Evolutionary conservation across 768 basidiomycete genomes (phyloP).

Genomic region (Suillus placidus): DNA sequence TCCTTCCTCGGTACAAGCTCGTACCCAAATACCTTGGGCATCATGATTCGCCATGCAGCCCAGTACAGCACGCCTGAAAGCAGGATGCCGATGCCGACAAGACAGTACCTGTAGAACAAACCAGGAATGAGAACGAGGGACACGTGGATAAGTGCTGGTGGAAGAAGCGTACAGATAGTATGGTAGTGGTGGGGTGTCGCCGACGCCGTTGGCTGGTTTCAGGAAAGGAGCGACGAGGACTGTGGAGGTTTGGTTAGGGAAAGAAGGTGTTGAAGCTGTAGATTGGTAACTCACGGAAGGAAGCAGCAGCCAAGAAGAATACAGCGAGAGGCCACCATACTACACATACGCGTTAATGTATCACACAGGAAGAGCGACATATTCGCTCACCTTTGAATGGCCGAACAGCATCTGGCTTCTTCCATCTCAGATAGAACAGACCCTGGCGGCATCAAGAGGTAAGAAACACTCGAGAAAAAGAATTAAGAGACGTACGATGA

Average conservation of each 20-base stretch:
- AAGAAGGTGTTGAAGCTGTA: fast-evolving
- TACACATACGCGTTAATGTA: conserved; percentile 15
- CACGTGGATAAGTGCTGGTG: neutral
- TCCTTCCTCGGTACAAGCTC: conserved; percentile 52
- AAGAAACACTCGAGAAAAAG: too few relatives aligned
- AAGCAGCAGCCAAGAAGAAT: conserved; percentile 54
- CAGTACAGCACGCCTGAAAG: conserved; percentile 52
- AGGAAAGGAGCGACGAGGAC: conserved; percentile 61
- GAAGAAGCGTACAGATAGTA: conserved; percentile 48
- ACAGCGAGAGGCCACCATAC: conserved; percentile 60
- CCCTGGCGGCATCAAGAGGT: conserved; percentile 35
- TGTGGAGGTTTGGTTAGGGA: conserved; percentile 15
- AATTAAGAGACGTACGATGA: conserved; percentile 42
- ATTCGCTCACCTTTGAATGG: conserved; percentile 53
- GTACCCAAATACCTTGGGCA: conserved; percentile 53
- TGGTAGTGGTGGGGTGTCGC: conserved; percentile 62
- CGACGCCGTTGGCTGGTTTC: conserved; percentile 52
- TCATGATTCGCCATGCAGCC: conserved; percentile 53
- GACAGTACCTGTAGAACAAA: conserved; percentile 44
- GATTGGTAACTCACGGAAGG: conserved; percentile 46
- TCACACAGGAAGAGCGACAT: neutral
- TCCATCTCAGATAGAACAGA: conserved; percentile 58
- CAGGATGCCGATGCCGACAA: conserved; percentile 55
- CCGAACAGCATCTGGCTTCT: conserved; percentile 45
- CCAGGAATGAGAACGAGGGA: neutral